Evolutionary conservation across 2,329 filamentous ascomycete genomes (phyloP), one percentile per base, ranked within the genome.

Genomic region (Didymella segeticola): DNA sequence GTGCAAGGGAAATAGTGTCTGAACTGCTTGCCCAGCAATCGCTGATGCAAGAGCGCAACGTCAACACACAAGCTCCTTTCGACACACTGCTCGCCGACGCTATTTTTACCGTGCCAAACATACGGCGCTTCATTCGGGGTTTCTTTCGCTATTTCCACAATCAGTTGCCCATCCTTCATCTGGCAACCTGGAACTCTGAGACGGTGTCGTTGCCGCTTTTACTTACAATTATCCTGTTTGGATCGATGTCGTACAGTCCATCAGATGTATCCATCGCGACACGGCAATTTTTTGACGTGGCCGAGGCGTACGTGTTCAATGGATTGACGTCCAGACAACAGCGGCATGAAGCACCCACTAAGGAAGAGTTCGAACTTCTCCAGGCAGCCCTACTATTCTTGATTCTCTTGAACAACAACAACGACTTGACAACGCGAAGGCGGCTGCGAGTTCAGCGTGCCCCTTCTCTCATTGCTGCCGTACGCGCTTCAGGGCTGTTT

Each of bases 91-190:
- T 42, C 10, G 39, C 39, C 20, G 9, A 10, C 12, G 2, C 22
- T 22, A 15, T 42, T n/a, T 42, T 42, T 17, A 29, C 39, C 1
- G n/a, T n/a, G 31, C 17, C 19, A 22, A 55, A 55, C 22, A n/a
- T 43, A 9, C 39, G 26, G 33, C 39, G 42, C 3, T 55, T 50
- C 31, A 20, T 55, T 23, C 51, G 19, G 34, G 30, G 15, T 2
- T 55, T 30, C 23, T 50, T 55, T 41, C 46, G 51, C 19, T 37
- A 41, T 29, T 50, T 31, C 17, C 46, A 55, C 33, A 26, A 42
- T 15, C 39, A 50, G 25, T 25, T 55, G 9, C 37, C 43, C 14
- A 15, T 39, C 17, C 31, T 47, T 29, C 37, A 43, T 9, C 23
- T 27, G 29, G 27, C 47, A 36, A 50, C 37, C 3, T 50, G 42